A percentile compares a stretch with the other conserved stretches of the same genome.
Evolutionary conservation across 768 basidiomycete species (phyloP).

Genomic region (Leucogyrophana mollusca): DNA sequence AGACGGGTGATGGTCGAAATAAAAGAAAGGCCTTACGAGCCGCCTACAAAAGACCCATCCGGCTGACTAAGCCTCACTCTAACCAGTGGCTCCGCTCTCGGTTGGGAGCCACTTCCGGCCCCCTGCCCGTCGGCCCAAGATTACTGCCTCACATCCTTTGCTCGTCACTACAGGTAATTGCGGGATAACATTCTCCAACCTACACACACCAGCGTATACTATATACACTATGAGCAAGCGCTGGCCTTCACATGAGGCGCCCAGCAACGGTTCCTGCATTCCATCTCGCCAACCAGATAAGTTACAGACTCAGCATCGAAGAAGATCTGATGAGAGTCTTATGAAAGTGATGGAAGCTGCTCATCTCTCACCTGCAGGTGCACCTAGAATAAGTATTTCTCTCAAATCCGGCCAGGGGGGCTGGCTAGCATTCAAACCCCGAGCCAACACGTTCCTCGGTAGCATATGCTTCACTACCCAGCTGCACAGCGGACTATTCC

Average conservation of each 20-base stretch:
- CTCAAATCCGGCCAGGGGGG: background rate
- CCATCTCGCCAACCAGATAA: too few species aligned
- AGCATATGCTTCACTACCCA: background rate
- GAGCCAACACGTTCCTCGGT: constrained; percentile 4
- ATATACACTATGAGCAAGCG: too few species aligned
- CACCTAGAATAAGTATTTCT: background rate
- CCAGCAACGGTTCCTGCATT: too few species aligned
- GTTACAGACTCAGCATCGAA: too few species aligned
- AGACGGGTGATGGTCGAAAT: constrained; percentile 1
- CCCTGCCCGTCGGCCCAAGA: too few species aligned
- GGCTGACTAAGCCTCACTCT: constrained; percentile 1
- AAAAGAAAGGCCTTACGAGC: background rate
- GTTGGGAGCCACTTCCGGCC: too few species aligned
- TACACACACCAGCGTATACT: too few species aligned
- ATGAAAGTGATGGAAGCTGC: constrained; percentile 1
- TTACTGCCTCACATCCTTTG: too few species aligned
- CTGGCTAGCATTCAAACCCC: background rate
- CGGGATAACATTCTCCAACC: background rate
- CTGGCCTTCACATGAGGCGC: too few species aligned
- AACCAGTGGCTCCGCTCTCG: background rate
- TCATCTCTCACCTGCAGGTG: background rate
- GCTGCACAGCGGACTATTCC: background rate
- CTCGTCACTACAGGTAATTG: background rate
- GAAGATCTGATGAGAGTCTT: constrained; percentile 1
- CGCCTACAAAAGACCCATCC: background rate